Conservation (phyloP, 352 stramenopile species). For the Phytophthora fragariaefolia region DNA sequence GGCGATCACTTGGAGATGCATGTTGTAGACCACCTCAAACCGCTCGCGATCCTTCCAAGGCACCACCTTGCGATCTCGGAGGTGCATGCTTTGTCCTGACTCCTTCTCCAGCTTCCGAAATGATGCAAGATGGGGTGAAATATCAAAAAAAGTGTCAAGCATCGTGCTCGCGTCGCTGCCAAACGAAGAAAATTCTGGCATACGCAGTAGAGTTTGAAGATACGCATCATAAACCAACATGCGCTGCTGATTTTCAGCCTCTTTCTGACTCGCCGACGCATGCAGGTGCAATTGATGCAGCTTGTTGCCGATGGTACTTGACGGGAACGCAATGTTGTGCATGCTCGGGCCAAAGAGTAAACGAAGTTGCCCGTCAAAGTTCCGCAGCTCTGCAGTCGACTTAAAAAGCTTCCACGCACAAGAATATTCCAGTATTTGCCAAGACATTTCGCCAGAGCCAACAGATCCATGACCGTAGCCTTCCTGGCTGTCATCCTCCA, state of each 20-base stretch:
- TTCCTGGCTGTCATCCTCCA: constrained; percentile 16
- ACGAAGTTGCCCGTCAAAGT: constrained; percentile 61
- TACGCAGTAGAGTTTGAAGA: constrained; percentile 54
- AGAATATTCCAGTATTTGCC: constrained; percentile 76
- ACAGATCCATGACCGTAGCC: constrained; percentile 1
- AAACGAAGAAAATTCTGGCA: constrained; percentile 62
- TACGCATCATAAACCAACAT: constrained; percentile 53
- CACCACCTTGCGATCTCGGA: constrained; percentile 55
- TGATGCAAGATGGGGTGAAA: constrained; percentile 55
- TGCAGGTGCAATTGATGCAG: constrained; percentile 25
- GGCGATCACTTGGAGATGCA: constrained; percentile 48
- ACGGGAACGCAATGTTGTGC: constrained; percentile 56
- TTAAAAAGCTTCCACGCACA: constrained; percentile 59
- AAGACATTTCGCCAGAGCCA: constrained; percentile 33
- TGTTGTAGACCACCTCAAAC: constrained; percentile 63
- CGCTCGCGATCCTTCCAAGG: constrained; percentile 55
- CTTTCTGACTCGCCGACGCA: constrained; percentile 24
- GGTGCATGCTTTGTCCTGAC: constrained; percentile 54
- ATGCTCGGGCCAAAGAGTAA: constrained; percentile 53
- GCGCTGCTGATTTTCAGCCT: constrained; percentile 49
- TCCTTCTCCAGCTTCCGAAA: constrained; percentile 59
- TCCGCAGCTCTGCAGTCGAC: constrained; percentile 50
- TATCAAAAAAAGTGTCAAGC: constrained; percentile 75
- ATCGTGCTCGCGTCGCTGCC: constrained; percentile 61
- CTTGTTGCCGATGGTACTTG: constrained; percentile 22